Base-by-base conservation (phyloP, 441 rosid genomes). In the Manihot esculenta region DNA sequence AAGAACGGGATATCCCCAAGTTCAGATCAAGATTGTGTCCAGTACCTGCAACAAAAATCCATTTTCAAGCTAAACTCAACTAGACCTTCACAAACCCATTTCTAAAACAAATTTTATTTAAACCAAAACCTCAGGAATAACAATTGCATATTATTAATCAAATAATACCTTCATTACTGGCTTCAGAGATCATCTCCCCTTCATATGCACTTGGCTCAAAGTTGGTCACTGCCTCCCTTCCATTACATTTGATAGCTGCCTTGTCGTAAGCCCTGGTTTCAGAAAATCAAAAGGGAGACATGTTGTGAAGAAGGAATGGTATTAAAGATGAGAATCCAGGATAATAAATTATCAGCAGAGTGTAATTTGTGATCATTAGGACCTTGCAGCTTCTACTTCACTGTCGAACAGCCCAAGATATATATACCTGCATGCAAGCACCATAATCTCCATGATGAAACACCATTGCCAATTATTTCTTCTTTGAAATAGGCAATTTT, bases 371-470 rank as follows among this genome's bases (percentile, higher is more conserved):
- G 82, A 85, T 89, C 89, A 86, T 80, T 72, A 83, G 80, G 89
- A 91, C 98, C 96, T 91, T 88, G 96, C 97, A 83, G 96, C 97
- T 83, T 91, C 94, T 86, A 91, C 75, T 79, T 94, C 95, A 26
- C 81, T 85, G 79, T 94, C 93, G 73, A 92, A 94, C 55, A 92
- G 89, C 70, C 97, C 99, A 69, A 94, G 89, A 80, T 94, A 94
- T 65, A 92, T 85, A 77, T 94, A 92, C 91, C 99, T 94, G 88
- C 80, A 82, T 35, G 62, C 74, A 84, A 73, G 76, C 76, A 87
- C 86, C 75, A 82, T 89, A 81, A 85, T 82, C 87, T 82, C 75
- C 83, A 86, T 65, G 33, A 88, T 81, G 78, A 80, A 78, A 82
- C 81, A 80, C 82, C 82, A 76, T 69, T 76, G 75, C 86, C 82